These are phyloP conservation scores for Cyanidioschyzon merolae DNA, from an alignment of 23 red algal genomes.

Conservation along the genomic window DNA sequence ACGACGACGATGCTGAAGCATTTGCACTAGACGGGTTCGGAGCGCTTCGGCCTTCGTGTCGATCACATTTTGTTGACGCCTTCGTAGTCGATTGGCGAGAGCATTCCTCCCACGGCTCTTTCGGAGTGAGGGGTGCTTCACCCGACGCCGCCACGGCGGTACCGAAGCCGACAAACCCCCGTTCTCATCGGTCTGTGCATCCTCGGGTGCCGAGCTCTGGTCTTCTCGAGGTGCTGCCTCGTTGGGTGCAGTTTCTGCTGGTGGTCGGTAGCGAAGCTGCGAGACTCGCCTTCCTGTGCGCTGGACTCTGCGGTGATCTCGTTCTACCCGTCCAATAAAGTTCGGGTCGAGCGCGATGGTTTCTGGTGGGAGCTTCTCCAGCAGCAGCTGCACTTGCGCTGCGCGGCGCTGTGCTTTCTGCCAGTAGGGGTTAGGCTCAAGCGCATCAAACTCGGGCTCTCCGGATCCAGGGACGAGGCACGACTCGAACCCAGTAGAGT, in stretches of 20 bases:
- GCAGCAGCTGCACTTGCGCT: slow-evolving; percentile 45
- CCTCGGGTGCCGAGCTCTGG: neutral
- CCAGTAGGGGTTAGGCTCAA: slow-evolving; percentile 65
- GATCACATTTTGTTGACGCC: slow-evolving; percentile 9
- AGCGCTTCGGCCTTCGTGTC: neutral
- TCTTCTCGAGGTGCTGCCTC: neutral
- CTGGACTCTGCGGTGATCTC: slow-evolving; percentile 25
- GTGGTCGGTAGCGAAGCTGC: neutral
- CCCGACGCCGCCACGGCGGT: neutral
- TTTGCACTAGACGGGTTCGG: neutral
- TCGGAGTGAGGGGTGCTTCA: neutral
- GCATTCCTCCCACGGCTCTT: neutral
- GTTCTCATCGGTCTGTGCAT: neutral
- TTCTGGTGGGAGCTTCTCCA: slow-evolving; percentile 75
- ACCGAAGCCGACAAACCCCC: too few species aligned
- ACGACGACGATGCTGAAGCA: too few species aligned
- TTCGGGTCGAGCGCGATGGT: slow-evolving; percentile 58
- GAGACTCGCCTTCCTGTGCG: neutral
- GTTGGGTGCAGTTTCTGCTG: neutral
- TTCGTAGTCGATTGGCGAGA: neutral
- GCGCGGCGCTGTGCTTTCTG: slow-evolving; percentile 38
- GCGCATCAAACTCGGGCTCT: slow-evolving; percentile 57
- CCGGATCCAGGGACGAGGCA: slow-evolving; percentile 79
- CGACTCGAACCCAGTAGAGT: slow-evolving; percentile 40
- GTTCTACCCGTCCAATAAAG: slow-evolving; percentile 47